phyloP scores from a whole-genome alignment of 768 basidiomycete species.

The Russula griseocarnosa region DNA sequence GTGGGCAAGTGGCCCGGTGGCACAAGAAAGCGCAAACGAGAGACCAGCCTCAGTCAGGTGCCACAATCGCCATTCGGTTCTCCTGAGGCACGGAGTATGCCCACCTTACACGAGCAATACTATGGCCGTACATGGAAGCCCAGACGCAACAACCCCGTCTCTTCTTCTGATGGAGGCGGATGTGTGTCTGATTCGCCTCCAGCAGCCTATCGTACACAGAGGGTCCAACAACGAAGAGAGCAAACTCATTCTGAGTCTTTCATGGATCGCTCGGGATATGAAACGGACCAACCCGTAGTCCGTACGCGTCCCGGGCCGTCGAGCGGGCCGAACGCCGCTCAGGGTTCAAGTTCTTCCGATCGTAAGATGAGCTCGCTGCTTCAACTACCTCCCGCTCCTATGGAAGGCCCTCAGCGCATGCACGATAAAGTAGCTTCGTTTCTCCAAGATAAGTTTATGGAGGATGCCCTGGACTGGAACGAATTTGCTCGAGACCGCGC shows the following conservation, averaged over 20 bases:
- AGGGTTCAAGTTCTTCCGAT: no score
- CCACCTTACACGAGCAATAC: background rate
- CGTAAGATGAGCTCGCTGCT: slow-evolving; percentile 8
- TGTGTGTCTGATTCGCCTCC: slow-evolving; percentile 18
- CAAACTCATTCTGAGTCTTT: background rate
- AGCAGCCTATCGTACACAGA: background rate
- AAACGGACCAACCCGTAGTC: slow-evolving; percentile 9
- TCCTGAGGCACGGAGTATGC: background rate
- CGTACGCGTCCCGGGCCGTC: background rate
- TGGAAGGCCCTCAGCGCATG: slow-evolving; percentile 2
- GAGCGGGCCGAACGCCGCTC: background rate
- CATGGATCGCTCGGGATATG: slow-evolving; percentile 9
- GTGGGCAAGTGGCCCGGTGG: background rate
- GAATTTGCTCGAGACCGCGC: no score
- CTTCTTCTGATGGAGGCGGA: slow-evolving; percentile 6
- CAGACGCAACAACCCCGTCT: slow-evolving; percentile 6
- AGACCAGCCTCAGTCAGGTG: background rate
- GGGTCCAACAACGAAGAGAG: background rate
- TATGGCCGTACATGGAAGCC: slow-evolving; percentile 9
- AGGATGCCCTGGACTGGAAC: slow-evolving; percentile 14
- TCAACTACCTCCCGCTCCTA: slow-evolving; percentile 4
- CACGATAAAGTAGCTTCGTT: slow-evolving; percentile 15
- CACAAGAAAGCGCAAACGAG: slow-evolving; percentile 20
- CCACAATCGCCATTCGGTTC: background rate
- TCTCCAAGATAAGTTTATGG: slow-evolving; percentile 13